These are phyloP conservation scores for Rhizopogon vesiculosus DNA, from an alignment of 768 basidiomycete genomes.

Conservation along the genomic window DNA sequence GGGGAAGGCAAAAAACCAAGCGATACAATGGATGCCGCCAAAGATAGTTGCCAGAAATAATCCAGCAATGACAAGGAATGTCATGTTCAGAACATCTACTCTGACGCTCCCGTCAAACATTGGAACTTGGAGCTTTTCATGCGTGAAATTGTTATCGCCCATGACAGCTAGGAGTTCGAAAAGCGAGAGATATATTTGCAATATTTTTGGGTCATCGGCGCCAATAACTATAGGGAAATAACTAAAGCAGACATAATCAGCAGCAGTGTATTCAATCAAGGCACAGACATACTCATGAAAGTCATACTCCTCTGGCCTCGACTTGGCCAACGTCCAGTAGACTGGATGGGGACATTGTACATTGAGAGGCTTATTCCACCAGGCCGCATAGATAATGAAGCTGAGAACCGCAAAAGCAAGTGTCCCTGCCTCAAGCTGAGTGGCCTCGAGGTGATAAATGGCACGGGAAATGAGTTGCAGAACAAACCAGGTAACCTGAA, in stretches of 20 bases:
- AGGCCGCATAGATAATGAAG: too few species aligned
- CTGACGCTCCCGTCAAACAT: background rate
- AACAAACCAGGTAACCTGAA: too few species aligned
- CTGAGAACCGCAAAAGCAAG: too few species aligned
- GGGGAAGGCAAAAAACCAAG: slow-evolving; percentile 20
- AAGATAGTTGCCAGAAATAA: slow-evolving; percentile 12
- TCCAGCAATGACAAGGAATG: background rate
- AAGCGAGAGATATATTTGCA: too few species aligned
- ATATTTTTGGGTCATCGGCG: too few species aligned
- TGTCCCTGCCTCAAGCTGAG: too few species aligned
- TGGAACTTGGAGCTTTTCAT: background rate
- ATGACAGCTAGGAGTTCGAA: too few species aligned
- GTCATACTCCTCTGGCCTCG: background rate
- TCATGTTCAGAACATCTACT: background rate
- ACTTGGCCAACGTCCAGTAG: background rate
- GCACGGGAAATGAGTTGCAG: too few species aligned
- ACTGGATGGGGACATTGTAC: slow-evolving; percentile 11
- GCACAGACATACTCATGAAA: background rate
- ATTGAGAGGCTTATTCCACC: too few species aligned
- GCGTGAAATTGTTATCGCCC: too few species aligned
- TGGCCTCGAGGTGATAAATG: too few species aligned
- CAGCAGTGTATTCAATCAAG: background rate
- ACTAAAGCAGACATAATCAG: background rate
- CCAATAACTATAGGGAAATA: accelerated
- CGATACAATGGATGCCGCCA: slow-evolving; percentile 22